Base-by-base conservation (phyloP, 768 basidiomycete genomes). In the Mycena leptocephala region DNA sequence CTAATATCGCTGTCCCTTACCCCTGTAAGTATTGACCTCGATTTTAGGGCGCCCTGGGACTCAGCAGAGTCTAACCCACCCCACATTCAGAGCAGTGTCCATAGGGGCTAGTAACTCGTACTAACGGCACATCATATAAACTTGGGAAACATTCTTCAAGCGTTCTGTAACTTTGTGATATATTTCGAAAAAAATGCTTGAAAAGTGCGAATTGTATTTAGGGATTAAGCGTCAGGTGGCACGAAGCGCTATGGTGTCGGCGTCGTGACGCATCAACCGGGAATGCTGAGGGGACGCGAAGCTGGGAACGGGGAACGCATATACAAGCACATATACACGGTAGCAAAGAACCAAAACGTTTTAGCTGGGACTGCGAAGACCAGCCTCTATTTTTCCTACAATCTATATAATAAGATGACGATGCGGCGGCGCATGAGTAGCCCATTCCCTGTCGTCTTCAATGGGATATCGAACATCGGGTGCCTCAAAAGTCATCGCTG, bases 1-100 rank as follows among this genome's bases (percentile, higher is more conserved):
- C n/a, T n/a, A n/a, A n/a, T n/a, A n/a, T n/a, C 55, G n/a, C 55
- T 56, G 55, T 56, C 37, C 55, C 55, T 56, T 56, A 56, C 28
- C 55, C n/a, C 24, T 24, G 28, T 56, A 56, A 18, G 55, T 24
- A 56, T 56, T 56, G 14, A 39, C 37, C 37, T 39, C 37, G 37
- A 56, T 9, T 56, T 32, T 26, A 26, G 55, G 11, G 55, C 55
- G 24, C 55, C 55, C 24, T 11, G 28, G 55, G 55, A 56, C 24
- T 56, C 30, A 56, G 55, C 55, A 56, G 55, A 56, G 55, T 56
- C 28, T 56, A 32, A 56, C 55, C 55, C 55, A 11, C 55, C 55
- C 16, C 55, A 28, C 26, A 11, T 56, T 32, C 55, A 56, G 28
- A 56, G 55, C 55, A 56, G 55, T n/a, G n/a, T n/a, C n/a, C n/a